phyloP scores from a whole-genome alignment of 2,329 filamentous ascomycete genomes.

The Fonsecaea multimorphosa region DNA sequence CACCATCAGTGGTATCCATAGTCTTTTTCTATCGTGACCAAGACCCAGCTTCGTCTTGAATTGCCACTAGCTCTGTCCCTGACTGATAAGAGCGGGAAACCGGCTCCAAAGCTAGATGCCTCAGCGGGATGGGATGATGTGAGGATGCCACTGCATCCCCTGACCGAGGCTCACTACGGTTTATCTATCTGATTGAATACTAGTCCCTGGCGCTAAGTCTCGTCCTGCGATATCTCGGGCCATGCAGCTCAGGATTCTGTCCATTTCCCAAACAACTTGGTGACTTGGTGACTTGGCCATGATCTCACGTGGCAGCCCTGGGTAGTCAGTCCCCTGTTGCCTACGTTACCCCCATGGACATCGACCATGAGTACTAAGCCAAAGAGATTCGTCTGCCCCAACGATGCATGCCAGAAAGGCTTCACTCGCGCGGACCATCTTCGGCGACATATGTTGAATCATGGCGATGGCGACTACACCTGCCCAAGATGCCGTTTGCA shows the following conservation, averaged over 20 bases:
- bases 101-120: background rate
- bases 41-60: background rate
- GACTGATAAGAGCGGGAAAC: background rate
- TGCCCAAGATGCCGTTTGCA: slow-evolving; percentile 66
- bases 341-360: background rate
- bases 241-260: background rate
- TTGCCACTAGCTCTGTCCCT: background rate
- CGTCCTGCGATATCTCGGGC: background rate
- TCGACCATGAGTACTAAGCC: slow-evolving; percentile 1
- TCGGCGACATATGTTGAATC: slow-evolving; percentile 62
- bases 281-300: background rate
- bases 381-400: slow-evolving; percentile 22
- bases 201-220: background rate
- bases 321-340: background rate
- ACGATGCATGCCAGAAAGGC: slow-evolving; percentile 54
- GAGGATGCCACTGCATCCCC: background rate
- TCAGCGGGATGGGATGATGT: background rate
- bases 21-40: background rate
- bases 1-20: background rate
- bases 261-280: background rate
- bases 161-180: background rate
- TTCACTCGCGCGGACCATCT: slow-evolving; percentile 64
- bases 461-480: slow-evolving; percentile 60
- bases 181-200: too few species aligned
- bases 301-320: background rate